Percentiles rank a stretch among this genome's conserved stretches.
Evolutionary conservation across 176 grass and related monocot genomes (phyloP).

Genomic region (Bromus sterilis): DNA sequence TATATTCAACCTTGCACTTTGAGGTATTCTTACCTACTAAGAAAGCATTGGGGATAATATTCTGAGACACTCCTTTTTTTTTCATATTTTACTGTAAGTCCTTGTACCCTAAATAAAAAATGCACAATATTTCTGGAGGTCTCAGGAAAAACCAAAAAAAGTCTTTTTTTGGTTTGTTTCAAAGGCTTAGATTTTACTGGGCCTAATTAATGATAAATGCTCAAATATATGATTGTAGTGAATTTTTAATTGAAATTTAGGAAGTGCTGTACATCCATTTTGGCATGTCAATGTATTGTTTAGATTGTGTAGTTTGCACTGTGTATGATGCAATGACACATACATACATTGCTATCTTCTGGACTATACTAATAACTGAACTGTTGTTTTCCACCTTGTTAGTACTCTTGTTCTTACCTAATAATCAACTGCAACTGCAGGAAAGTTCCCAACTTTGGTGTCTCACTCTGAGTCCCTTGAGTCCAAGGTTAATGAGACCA

Average conservation of each 20-base stretch:
- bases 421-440: constrained; percentile 22
- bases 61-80: background rate
- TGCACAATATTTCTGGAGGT: too few species aligned
- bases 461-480: constrained; percentile 75
- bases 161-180: too few species aligned
- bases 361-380: background rate
- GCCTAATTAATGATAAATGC: background rate
- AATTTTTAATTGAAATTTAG: background rate
- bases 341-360: background rate
- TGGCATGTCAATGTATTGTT: background rate
- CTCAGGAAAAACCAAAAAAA: too few species aligned
- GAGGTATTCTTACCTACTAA: background rate
- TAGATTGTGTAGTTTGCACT: background rate
- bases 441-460: constrained; percentile 78
- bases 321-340: background rate
- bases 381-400: background rate
- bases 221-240: background rate
- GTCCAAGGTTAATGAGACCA: constrained; percentile 77
- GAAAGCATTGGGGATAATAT: background rate
- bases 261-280: background rate
- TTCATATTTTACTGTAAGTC: background rate
- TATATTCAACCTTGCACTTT: background rate
- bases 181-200: background rate
- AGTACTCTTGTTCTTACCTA: background rate
- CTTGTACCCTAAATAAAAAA: background rate